phyloP scores from a whole-genome alignment of 208 protist species.

The Spongospora subterranea region DNA sequence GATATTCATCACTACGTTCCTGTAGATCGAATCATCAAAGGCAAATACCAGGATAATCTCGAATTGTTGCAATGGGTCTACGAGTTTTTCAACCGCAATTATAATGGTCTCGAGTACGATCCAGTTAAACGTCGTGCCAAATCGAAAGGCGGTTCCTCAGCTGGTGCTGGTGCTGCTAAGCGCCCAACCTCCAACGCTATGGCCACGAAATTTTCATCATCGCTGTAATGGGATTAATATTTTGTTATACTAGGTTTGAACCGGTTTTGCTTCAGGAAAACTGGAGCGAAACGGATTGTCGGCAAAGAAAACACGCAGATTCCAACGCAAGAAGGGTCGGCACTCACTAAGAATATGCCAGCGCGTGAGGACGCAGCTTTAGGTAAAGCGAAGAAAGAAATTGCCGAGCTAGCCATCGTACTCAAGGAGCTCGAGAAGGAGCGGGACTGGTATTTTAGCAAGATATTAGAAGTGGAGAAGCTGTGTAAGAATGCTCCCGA shows the following conservation, averaged over 20 bases:
- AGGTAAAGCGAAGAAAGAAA: neutral
- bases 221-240: too few species aligned
- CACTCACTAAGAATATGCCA: neutral
- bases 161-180: neutral
- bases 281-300: neutral
- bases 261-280: too few species aligned
- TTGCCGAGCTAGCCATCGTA: neutral
- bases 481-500: neutral
- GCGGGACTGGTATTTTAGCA: slow-evolving; percentile 49
- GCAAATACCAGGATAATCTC: slow-evolving; percentile 94
- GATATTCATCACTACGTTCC: slow-evolving; percentile 79
- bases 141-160: slow-evolving; percentile 37
- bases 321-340: neutral
- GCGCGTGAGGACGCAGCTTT: neutral
- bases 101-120: slow-evolving; percentile 60
- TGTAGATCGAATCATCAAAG: slow-evolving; percentile 86
- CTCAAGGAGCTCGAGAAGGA: slow-evolving; percentile 51
- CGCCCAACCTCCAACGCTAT: neutral
- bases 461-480: slow-evolving; percentile 48
- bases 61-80: slow-evolving; percentile 85
- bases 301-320: neutral
- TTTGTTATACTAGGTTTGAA: too few species aligned
- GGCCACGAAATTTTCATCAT: too few species aligned
- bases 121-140: slow-evolving; percentile 36
- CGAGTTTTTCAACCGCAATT: slow-evolving; percentile 57